Percentiles rank a stretch among this genome's conserved stretches.
phyloP scores from a whole-genome alignment of 192 early-diverging fungal species.

The Coemansia furcata region DNA sequence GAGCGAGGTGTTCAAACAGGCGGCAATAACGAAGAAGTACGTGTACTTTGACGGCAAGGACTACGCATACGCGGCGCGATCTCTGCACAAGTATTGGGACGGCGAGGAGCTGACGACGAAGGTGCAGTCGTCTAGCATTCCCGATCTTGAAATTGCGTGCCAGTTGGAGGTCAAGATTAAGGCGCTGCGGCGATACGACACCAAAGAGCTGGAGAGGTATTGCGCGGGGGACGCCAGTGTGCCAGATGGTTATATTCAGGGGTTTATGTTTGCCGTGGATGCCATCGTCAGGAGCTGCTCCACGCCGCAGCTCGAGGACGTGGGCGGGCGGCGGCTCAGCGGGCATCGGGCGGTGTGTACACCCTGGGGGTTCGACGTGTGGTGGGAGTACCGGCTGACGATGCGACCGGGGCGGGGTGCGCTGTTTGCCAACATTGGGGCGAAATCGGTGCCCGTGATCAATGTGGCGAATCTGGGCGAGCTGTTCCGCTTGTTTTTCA shows the following conservation, averaged over 20 bases:
- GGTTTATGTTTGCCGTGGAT: slow-evolving; percentile 24
- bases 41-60: no score
- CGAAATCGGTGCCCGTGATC: slow-evolving; percentile 11
- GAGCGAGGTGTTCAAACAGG: neutral
- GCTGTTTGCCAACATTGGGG: slow-evolving; percentile 7
- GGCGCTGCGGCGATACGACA: slow-evolving; percentile 18
- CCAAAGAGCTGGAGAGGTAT: slow-evolving; percentile 3
- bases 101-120: no score
- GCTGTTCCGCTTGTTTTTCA: slow-evolving; percentile 5
- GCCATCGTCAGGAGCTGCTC: slow-evolving; percentile 9
- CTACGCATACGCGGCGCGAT: no score
- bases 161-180: slow-evolving; percentile 12
- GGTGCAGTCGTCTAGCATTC: no score
- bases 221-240: neutral
- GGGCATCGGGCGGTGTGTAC: neutral
- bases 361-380: slow-evolving; percentile 17
- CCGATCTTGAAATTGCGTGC: neutral
- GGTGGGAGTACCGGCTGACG: slow-evolving; percentile 35
- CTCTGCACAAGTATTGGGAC: no score
- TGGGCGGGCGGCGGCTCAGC: neutral
- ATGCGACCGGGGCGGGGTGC: slow-evolving; percentile 1
- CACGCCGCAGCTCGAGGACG: neutral
- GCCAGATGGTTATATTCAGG: slow-evolving; percentile 7
- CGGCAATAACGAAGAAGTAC: neutral
- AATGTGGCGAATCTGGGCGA: slow-evolving; percentile 5